Evolutionary conservation across 805 yeast species (phyloP).

Genomic region (Saturnispora kantuleensis): DNA sequence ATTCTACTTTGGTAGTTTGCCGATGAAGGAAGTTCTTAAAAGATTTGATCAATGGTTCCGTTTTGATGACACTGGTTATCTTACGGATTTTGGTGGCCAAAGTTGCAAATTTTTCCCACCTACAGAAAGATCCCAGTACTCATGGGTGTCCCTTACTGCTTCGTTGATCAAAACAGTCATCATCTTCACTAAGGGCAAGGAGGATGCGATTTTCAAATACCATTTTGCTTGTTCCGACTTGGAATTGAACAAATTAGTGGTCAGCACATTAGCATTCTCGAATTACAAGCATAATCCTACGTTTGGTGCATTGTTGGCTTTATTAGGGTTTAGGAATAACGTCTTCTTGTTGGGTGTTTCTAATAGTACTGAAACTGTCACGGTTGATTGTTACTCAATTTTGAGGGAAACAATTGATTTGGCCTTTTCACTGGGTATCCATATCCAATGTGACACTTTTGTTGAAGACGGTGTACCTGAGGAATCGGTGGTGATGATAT

Average conservation of each 20-base stretch:
- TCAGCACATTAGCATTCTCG: background rate
- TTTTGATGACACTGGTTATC: no score
- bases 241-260: background rate
- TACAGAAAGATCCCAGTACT: slow-evolving; percentile 9
- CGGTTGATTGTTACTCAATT: background rate
- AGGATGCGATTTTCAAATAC: background rate
- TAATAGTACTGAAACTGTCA: background rate
- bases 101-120: slow-evolving; percentile 11
- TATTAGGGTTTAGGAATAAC: background rate
- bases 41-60: slow-evolving; percentile 9
- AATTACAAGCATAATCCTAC: background rate
- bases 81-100: slow-evolving; percentile 1
- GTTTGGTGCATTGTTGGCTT: background rate
- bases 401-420: background rate
- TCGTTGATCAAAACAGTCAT: slow-evolving; percentile 9
- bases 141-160: slow-evolving; percentile 14
- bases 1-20: slow-evolving; percentile 11
- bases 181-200: slow-evolving; percentile 6
- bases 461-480: background rate
- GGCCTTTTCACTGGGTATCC: background rate
- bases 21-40: slow-evolving; percentile 8
- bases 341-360: slow-evolving; percentile 1
- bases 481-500: slow-evolving; percentile 1
- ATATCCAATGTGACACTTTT: background rate
- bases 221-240: background rate